Evolutionary conservation across 306 rosid genomes (phyloP).

Genomic region (Malus asiatica): DNA sequence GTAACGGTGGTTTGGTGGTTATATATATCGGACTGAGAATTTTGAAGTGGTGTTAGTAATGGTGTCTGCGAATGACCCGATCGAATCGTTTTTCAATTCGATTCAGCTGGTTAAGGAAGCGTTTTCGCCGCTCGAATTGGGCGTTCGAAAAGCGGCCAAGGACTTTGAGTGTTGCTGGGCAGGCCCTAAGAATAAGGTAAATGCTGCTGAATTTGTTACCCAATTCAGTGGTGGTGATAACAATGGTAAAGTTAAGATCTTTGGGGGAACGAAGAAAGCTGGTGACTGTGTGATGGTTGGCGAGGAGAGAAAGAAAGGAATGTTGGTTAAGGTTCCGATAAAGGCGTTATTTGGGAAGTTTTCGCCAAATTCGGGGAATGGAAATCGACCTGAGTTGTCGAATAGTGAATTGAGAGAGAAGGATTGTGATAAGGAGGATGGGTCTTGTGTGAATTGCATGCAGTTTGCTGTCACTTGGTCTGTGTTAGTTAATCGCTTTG

Average conservation of each 20-base stretch:
- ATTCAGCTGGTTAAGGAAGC: constrained; percentile 72
- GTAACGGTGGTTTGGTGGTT: constrained; percentile 1
- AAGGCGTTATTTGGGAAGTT: constrained; percentile 67
- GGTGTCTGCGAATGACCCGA: constrained; percentile 78
- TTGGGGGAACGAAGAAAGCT: constrained; percentile 49
- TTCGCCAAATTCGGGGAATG: constrained; percentile 43
- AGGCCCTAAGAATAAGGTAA: constrained; percentile 41
- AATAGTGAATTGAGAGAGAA: constrained; percentile 21
- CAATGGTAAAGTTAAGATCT: constrained; percentile 52
- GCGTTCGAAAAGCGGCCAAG: constrained; percentile 69
- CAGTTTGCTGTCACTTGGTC: constrained; percentile 78
- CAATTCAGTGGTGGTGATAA: constrained; percentile 39
- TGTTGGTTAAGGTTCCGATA: constrained; percentile 54
- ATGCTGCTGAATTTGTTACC: constrained; percentile 41
- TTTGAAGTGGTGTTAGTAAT: constrained; percentile 39
- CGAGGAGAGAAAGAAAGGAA: constrained; percentile 51
- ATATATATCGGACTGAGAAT: neutral
- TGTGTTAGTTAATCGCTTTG: constrained; percentile 53
- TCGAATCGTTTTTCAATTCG: constrained; percentile 80
- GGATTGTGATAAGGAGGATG: constrained; percentile 48
- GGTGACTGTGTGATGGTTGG: constrained; percentile 27
- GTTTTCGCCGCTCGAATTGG: constrained; percentile 66
- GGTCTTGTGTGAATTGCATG: constrained; percentile 68
- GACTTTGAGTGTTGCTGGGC: constrained; percentile 84
- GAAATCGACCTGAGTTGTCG: constrained; percentile 31